Evolutionary conservation across 441 rosid genomes (phyloP), one percentile per base, ranked within the genome.

Genomic region (Populus hybrid): DNA sequence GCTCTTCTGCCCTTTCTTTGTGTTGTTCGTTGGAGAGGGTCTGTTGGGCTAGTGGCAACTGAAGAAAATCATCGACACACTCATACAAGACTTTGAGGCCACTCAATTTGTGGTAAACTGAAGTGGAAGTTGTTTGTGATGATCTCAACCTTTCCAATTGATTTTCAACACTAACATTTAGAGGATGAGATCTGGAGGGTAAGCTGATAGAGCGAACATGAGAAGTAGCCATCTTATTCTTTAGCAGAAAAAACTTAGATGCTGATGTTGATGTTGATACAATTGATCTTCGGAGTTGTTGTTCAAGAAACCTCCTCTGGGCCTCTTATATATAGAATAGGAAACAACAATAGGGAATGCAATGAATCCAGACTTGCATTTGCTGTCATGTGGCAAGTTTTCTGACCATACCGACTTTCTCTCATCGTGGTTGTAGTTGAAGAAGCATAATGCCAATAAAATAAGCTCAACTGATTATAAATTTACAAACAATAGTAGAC

Each of bases 121-220:
- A 80, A 10, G 79, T n/a, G 23, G 28, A 38, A n/a, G 71, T 18
- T 53, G 69, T 3, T 7, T 59, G 18, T 10, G 75, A 77, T 35
- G 80, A 72, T 66, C 56, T 72, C 56, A 78, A 33, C 45, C 68
- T 69, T 12, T 73, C 50, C 68, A 78, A 35, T 2, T 78, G 81
- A 4, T 18, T 68, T 28, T 72, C 81, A 72, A 78, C 72, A 31
- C 26, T 65, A 2, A 9, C 12, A 14, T n/a, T 50, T 11, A 66
- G 36, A 33, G 76, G 81, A 3, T 78, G 75, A 24, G 72, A 53
- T 65, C 68, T 72, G 23, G 81, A 56, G n/a, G 81, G 81, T 68
- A 78, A 73, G 50, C 80, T 77, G 71, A 31, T 71, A 1, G 80
- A 77, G 42, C 75, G 80, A 56, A 80, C 69, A 77, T 88, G 93